Evolutionary conservation across 108 stramenopile species (phyloP), one percentile per base, ranked within the genome.

Genomic region (Cyclotella kingstonii): DNA sequence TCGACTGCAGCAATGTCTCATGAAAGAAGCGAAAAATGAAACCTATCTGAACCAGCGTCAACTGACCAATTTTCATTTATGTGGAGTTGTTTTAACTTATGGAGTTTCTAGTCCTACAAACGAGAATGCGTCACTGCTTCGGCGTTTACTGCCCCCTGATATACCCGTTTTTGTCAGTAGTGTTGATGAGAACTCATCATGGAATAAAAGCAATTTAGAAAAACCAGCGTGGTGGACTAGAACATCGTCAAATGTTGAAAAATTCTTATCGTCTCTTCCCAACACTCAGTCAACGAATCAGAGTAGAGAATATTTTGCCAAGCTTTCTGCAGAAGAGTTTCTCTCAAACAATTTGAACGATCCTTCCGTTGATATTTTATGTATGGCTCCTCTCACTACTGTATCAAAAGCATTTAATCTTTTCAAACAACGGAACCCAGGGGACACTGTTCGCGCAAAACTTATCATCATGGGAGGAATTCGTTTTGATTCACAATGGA

Each of bases 391-490:
- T 11, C 52, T 70, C 5, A 29, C 60, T 1, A 70, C 57, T 9
- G 17, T 60, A 12, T 23, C 69, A 45, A 34, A 44, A 26, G 59
- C 69, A 40, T 14, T 70, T 43, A 18, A 59, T 19, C 23, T 70
- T n/a, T 60, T 46, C 8, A 28, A 4, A 1, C 4, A 30, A 14
- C 42, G 45, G 7, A n/a, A 54, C 11, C 64, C 64, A 54, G 2
- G 21, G 5, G 5, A 1, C 5, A 27, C 64, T 22, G 5, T 50
- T 21, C 33, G n/a, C 19, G 45, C 69, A 0, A 30, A 41, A 15
- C 54, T 70, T 43, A 61, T 23, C 60, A 46, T 70, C 50, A 70
- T 70, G 69, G 69, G 69, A 18, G 69, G 69, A 35, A 60, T 70
- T 26, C 59, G 28, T 33, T 52, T 35, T 40, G 60, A 70, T 61